Base-by-base conservation (phyloP, 441 rosid species). In the Omphalea diandra region DNA sequence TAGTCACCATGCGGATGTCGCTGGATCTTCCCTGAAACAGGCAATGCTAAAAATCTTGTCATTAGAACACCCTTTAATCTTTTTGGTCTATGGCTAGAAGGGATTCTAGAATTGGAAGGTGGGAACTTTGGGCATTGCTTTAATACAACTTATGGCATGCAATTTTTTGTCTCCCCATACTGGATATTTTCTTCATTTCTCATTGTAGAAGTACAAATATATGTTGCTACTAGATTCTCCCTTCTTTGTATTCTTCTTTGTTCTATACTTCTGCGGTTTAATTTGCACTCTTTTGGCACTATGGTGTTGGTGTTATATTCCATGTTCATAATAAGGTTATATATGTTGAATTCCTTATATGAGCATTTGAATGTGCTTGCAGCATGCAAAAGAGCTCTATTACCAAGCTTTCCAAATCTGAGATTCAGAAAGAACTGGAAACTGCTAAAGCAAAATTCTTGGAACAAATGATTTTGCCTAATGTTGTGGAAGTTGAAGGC, bases 401-500 rank as follows among this genome's bases (percentile, higher is more conserved):
- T 71, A 75, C 91, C 62, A 91, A 85, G 76, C 96, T 88, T 68
- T 74, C 93, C 15, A 91, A 77, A 63, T 82, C 81, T 35, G 89
- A 88, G 71, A 91, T 94, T 77, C 85, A 72, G 82, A 77, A 83
- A 76, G 96, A 89, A 72, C 79, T 94, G 77, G 81, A 83, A 78
- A 77, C 67, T 74, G 94, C 97, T 47, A 94, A 89, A 75, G 85
- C 83, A 80, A 86, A 85, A 79, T 88, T 86, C 73, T 82, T 91
- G 82, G 94, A 90, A 60, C 90, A 87, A 79, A 77, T 79, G 81
- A 78, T 91, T 82, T 80, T 94, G 79, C 97, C 97, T 54, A 74
- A 77, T 70, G 79, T 86, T 72, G 82, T 94, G 79, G 92, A 94
- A 70, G 80, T 79, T 77, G 95, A 90, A 80, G 91, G 86, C 78